Base-by-base conservation (phyloP, 805 yeast genomes). In the Candida caryicola region DNA sequence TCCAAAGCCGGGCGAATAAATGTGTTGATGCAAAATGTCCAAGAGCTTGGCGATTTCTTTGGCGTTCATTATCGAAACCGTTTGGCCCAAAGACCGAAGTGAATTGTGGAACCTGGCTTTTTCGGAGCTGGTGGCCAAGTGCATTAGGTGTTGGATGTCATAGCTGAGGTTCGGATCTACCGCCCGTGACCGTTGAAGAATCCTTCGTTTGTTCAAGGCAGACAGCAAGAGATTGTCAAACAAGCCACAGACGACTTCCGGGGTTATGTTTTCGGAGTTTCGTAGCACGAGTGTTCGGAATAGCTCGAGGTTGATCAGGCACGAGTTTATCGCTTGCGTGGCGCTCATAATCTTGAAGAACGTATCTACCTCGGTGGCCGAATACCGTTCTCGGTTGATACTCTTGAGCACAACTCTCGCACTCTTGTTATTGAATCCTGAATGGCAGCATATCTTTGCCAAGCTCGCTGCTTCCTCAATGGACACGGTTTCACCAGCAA, bases 81-180 rank as follows among this genome's bases (percentile, higher is more conserved):
- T 41, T 42, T 63, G 69, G 2, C 59, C 60, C 16, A 62, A 31
- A 6, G 62, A 54, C 30, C 64, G 44, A 3, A 66, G 29, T 7
- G 53, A 34, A 35, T 54, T 54, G 40, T 52, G 62, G 31, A 63
- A 54, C 19, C 45, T 46, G 5, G 54, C 53, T 31, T 40, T 51
- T 32, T 56, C 57, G 6, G 35, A 23, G n/a, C 29, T n/a, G 4
- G 47, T 42, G 4, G 55, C 49, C 23, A 36, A 29, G 17, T 39
- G 23, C 23, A 44, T 43, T 14, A 46, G 38, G 19, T 41, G 38
- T 15, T 47, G 49, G 23, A 51, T 44, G 19, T 47, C 52, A 29
- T 45, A 40, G 9, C 25, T 34, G 16, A 29, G 21, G 17, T 34
- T 28, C 15, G 25, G 13, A 15, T 18, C 16, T 29, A 9, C 26